Evolutionary conservation across 225 moss, liverwort and hornwort genomes (phyloP).

Genomic region (Physcomitrellopsis africana): DNA sequence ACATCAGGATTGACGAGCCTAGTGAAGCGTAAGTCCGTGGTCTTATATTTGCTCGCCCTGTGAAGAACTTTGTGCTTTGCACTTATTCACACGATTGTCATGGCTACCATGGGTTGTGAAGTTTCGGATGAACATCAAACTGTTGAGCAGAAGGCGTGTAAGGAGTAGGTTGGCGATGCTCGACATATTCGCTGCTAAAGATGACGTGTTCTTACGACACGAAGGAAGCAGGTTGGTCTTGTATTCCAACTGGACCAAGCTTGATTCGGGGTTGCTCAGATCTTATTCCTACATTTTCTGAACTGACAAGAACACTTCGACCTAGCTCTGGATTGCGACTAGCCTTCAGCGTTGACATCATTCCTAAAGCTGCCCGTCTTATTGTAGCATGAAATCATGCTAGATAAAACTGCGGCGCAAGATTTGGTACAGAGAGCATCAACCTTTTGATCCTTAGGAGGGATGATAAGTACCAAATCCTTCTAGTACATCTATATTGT

Average conservation of each 20-base stretch:
- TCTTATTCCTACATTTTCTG: too few relatives aligned
- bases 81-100: background rate
- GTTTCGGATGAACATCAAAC: background rate
- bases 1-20: constrained; percentile 31
- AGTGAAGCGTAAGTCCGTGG: constrained; percentile 23
- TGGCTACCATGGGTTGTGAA: constrained; percentile 5
- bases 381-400: constrained; percentile 16
- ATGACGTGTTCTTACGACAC: constrained; percentile 1
- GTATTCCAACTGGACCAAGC: background rate
- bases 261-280: too few relatives aligned
- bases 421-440: background rate
- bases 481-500: background rate
- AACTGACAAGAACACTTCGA: background rate
- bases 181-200: background rate
- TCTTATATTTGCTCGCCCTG: background rate
- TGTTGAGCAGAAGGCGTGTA: background rate
- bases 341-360: constrained; percentile 2
- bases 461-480: too few relatives aligned
- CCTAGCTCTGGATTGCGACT: background rate
- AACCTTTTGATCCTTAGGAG: background rate
- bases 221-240: constrained; percentile 16
- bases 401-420: constrained; percentile 22
- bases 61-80: background rate
- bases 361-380: constrained; percentile 18
- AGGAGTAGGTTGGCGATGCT: background rate